Evolutionary conservation across 495 filamentous ascomycete species (phyloP).

Genomic region (Trichoderma parareesei): DNA sequence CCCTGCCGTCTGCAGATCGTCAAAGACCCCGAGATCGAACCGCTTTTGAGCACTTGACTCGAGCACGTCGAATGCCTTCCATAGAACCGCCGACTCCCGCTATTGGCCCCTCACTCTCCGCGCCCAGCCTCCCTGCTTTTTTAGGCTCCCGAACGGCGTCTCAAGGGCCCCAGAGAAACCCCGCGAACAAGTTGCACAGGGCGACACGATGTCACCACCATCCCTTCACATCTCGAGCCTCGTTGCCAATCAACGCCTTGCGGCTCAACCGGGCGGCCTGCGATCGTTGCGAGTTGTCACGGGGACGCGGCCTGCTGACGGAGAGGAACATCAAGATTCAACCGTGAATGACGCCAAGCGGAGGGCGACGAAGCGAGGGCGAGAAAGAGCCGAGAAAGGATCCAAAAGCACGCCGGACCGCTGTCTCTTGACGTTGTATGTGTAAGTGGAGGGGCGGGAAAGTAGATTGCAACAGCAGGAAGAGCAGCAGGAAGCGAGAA

Average conservation of each 20-base stretch:
- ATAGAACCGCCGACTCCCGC: not conserved
- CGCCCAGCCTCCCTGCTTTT: constrained; percentile 9
- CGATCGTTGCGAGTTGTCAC: not conserved
- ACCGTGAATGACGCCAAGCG: not conserved
- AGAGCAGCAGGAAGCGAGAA: not conserved
- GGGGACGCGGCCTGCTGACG: constrained; percentile 6
- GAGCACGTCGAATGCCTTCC: not conserved
- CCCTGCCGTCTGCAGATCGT: not conserved
- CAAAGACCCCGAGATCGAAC: not conserved
- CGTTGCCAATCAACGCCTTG: constrained; percentile 1
- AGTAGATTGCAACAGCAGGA: not conserved
- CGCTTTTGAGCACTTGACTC: not conserved
- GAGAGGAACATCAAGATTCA: not conserved
- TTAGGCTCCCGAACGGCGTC: not conserved
- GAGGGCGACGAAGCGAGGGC: not conserved
- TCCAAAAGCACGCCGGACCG: not conserved
- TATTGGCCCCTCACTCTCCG: not conserved
- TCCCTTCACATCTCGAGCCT: constrained; percentile 2
- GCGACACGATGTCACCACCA: not conserved
- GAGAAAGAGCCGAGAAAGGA: not conserved
- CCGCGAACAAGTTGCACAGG: not conserved
- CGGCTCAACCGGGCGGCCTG: not conserved
- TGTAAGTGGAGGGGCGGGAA: not conserved
- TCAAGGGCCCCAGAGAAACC: not conserved
- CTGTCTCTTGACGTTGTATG: not conserved